Base-by-base conservation (phyloP, 768 basidiomycete species). In the Naganishia onofrii region DNA sequence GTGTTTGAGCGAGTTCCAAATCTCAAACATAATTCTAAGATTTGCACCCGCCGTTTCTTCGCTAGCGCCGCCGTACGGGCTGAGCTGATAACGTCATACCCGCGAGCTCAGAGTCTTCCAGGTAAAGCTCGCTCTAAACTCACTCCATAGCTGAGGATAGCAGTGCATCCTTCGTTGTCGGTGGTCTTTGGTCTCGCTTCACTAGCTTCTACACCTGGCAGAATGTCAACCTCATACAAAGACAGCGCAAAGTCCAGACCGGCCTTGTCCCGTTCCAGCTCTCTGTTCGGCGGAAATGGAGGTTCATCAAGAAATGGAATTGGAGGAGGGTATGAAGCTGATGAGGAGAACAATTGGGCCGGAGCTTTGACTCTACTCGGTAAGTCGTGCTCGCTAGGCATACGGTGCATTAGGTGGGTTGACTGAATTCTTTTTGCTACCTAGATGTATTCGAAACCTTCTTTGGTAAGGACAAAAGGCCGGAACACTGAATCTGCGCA, bases 401-500 rank as follows among this genome's bases (percentile, higher is more conserved):
- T 51, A 38, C 63, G 42, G 10, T 28, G 26, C 4, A 36, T 36
- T 36, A 28, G 55, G 52, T 55, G 7, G 12, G 12, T 38, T 36
- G 46, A 38, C 46, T n/a, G 26, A 54, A 29, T 56, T 4, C 17
- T 28, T 9, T 36, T 52, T 66, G 3, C 36, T 13, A 23, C 26
- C 29, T 42, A 94, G 93, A 96, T 81, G 95, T 93, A 10, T 84
- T 93, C 79, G 93, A 96, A 82, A 96, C 93, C 0, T 96, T 90
- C 78, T 95, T 93, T 78, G 79, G 77, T 78, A 46, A 42, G 75
- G 51, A 28, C 36, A 19, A 54, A 31, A 19, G 46, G 63, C 34
- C 2, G 46, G 42, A 7, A 51, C 12, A n/a, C 34, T 15, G 13
- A 52, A 15, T 31, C 19, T 52, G 38, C 52, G 13, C 29, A 32